Conservation (phyloP, 192 early-diverging fungal genomes). For the Coemansia pectinata region DNA sequence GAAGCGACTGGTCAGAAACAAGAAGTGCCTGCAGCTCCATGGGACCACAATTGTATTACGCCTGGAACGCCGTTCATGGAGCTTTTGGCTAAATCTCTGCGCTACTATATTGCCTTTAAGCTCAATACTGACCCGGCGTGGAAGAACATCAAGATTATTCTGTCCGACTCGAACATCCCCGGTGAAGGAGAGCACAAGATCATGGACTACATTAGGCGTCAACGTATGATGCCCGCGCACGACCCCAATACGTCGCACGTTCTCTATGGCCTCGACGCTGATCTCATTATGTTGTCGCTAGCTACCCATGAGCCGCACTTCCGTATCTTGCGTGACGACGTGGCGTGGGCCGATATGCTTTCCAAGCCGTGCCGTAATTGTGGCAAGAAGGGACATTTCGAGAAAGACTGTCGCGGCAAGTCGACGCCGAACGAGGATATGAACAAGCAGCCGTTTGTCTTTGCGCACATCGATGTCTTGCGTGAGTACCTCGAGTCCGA, state of each 20-base stretch:
- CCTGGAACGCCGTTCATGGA: conserved; percentile 98
- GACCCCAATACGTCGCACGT: conserved; percentile 94
- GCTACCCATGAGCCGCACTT: conserved; percentile 98
- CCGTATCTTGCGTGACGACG: conserved; percentile 92
- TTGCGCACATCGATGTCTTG: conserved; percentile 74
- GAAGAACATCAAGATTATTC: conserved; percentile 81
- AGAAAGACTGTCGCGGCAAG: conserved; percentile 29
- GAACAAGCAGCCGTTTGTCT: conserved; percentile 72
- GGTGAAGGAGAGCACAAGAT: conserved; percentile 99
- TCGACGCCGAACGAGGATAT: conserved; percentile 24
- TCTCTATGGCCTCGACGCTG: conserved; percentile 92
- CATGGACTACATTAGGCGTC: conserved; percentile 92
- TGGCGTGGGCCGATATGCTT: conserved; percentile 76
- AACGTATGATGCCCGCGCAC: conserved; percentile 75
- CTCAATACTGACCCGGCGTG: conserved; percentile 87
- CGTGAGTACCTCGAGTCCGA: conserved; percentile 93
- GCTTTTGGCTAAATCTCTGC: conserved; percentile 78
- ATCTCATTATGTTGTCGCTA: conserved; percentile 96
- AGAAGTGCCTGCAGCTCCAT: conserved; percentile 59
- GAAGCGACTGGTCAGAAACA: conserved; percentile 55
- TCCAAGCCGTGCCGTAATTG: conserved; percentile 67
- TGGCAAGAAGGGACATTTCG: conserved; percentile 67
- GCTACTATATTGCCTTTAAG: conserved; percentile 86
- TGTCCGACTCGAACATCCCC: conserved; percentile 94
- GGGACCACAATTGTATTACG: conserved; percentile 98